Evolutionary conservation across 805 yeast genomes (phyloP), one percentile per base, ranked within the genome.

Genomic region (Candida tibetensis): DNA sequence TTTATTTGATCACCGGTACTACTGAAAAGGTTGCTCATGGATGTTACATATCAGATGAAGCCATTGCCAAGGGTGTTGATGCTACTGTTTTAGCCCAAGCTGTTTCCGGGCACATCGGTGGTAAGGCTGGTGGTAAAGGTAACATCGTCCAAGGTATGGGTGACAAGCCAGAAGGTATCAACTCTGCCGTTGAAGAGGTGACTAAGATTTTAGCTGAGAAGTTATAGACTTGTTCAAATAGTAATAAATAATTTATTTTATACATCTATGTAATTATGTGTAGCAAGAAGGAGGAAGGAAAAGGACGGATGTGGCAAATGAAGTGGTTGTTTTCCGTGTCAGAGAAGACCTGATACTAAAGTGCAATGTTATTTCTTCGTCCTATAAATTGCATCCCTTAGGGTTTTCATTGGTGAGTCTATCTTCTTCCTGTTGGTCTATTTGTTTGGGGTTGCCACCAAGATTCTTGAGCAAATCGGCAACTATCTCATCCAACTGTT

Each of bases 81-180:
- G 90, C 95, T 37, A 74, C 82, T 41, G 89, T 78, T 19, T 74
- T 89, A 49, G 95, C 95, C 22, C 64, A 73, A 37, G 67, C 75
- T 40, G 98, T 85, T 30, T 71, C 90, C 31, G 65, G 70, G 26
- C 70, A 73, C 52, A 79, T 93, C 51, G 99, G 99, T 48, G 99
- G 99, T 64, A 88, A 85, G 64, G 95, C 96, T 41, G 99, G 99
- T 69, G 99, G 99, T 64, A 93, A 88, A 68, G 98, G 96, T 47
- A 86, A 88, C 49, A 81, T 90, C 39, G 87, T 88, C 52, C 99
- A 93, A 71, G 99, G 99, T 66, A 85, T 88, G 81, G 99, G 99
- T 53, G 87, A 82, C 52, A 84, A 87, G 46, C 74, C 81, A 26
- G 72, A 66, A 23, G 86, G 85, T 46, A 72, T 88, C 37, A 73